Evolutionary conservation across 768 basidiomycete genomes (phyloP).

Genomic region (Gelatoporia subvermispora): DNA sequence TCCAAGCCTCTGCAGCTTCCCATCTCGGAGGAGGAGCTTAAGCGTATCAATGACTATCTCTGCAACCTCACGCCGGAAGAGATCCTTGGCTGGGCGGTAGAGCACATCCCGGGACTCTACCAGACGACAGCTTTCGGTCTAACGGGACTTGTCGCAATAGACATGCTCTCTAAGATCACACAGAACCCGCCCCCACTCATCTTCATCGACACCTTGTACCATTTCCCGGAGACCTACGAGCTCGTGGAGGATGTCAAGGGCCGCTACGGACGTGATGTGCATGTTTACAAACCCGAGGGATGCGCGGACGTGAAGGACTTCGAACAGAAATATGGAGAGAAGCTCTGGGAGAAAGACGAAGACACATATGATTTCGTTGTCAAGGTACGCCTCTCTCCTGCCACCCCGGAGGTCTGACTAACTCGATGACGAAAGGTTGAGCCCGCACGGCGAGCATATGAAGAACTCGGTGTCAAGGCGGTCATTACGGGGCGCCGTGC

Average conservation of each 20-base stretch:
- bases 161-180: constrained; percentile 89
- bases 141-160: constrained; percentile 88
- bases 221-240: constrained; percentile 90
- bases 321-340: constrained; percentile 71
- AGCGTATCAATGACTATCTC: constrained; percentile 71
- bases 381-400: constrained; percentile 52
- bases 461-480: constrained; percentile 68
- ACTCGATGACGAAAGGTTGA: constrained; percentile 59
- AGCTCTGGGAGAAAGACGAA: constrained; percentile 87
- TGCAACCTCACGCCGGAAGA: constrained; percentile 69
- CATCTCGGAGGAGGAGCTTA: constrained; percentile 52
- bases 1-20: constrained; percentile 51
- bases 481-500: constrained; percentile 95
- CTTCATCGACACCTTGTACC: constrained; percentile 95
- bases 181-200: constrained; percentile 72
- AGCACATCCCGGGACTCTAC: constrained; percentile 71
- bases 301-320: constrained; percentile 70
- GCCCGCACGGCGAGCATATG: constrained; percentile 85
- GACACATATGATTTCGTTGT: constrained; percentile 85
- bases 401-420: not conserved
- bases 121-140: constrained; percentile 98
- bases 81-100: constrained; percentile 82
- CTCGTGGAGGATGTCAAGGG: constrained; percentile 79
- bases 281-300: constrained; percentile 74
- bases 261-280: constrained; percentile 67